Percentiles rank a stretch among this genome's conserved stretches.
Evolutionary conservation across 1,139 yeast species (phyloP).

Genomic region (Geotrichum klebahnii): DNA sequence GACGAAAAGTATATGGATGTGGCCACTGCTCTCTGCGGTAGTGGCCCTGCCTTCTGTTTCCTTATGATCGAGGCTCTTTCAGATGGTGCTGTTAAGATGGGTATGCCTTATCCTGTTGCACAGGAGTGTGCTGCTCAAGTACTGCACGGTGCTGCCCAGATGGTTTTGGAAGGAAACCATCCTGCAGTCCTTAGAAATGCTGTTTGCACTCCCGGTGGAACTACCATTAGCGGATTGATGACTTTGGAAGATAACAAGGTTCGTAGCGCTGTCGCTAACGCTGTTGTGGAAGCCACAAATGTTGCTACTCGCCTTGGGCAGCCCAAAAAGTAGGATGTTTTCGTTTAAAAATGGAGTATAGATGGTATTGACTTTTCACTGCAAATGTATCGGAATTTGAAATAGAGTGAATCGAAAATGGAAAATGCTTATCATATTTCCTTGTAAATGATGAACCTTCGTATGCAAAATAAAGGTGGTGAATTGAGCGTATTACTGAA

Average conservation of each 20-base stretch:
- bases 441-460: too few relatives aligned
- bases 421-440: too few relatives aligned
- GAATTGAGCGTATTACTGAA: too few relatives aligned
- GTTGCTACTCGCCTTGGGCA: constrained; percentile 62
- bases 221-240: constrained; percentile 92
- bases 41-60: constrained; percentile 93
- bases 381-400: too few relatives aligned
- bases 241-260: constrained; percentile 90
- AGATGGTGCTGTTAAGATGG: constrained; percentile 94
- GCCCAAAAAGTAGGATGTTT: constrained; percentile 43
- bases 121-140: constrained; percentile 91
- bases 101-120: constrained; percentile 82
- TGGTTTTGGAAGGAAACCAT: constrained; percentile 74
- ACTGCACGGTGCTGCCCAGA: constrained; percentile 91
- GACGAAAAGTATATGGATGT: constrained; percentile 88
- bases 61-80: constrained; percentile 86
- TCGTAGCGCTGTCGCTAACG: constrained; percentile 80
- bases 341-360: not conserved
- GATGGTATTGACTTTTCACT: not conserved
- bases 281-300: constrained; percentile 84
- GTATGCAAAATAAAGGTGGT: too few relatives aligned
- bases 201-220: constrained; percentile 97
- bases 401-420: too few relatives aligned
- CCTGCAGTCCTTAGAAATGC: constrained; percentile 88
- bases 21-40: constrained; percentile 90